A percentile compares a stretch with the other conserved stretches of the same genome.
phyloP scores from a whole-genome alignment of 2,329 filamentous ascomycete genomes.

The Hypomyces perniciosus region DNA sequence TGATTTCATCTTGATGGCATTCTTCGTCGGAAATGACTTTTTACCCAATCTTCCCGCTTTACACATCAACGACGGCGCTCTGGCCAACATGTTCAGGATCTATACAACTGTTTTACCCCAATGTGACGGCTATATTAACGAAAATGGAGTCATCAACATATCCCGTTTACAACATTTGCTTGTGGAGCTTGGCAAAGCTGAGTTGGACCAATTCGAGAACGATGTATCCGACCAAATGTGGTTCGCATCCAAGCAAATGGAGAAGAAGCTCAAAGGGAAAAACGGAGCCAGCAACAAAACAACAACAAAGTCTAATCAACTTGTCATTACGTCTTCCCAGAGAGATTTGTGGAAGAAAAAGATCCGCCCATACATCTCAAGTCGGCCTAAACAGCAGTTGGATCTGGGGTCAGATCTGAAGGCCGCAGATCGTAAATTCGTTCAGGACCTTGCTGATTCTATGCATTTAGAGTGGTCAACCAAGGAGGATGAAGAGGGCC shows the following conservation, averaged over 20 bases:
- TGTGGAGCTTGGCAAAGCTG: constrained; percentile 79
- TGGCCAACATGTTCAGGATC: constrained; percentile 94
- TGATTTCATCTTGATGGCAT: constrained; percentile 98
- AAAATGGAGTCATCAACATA: constrained; percentile 87
- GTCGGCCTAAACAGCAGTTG: constrained; percentile 57
- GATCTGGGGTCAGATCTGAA: constrained; percentile 69
- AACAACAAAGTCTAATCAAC: constrained; percentile 45
- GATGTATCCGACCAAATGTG: constrained; percentile 86
- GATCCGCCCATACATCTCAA: constrained; percentile 76
- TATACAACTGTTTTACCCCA: constrained; percentile 88
- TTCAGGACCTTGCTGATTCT: constrained; percentile 72
- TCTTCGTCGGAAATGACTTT: constrained; percentile 99
- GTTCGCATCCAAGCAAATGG: constrained; percentile 80
- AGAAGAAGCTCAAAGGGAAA: constrained; percentile 55
- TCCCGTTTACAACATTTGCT: constrained; percentile 70
- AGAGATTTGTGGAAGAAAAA: constrained; percentile 73
- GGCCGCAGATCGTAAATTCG: constrained; percentile 86
- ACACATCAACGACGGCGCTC: constrained; percentile 96
- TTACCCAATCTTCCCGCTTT: constrained; percentile 91
- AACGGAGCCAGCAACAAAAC: constrained; percentile 50
- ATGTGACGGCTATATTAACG: constrained; percentile 92
- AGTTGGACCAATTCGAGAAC: constrained; percentile 86
- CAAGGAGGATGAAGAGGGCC: constrained; percentile 49
- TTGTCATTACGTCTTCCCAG: constrained; percentile 73
- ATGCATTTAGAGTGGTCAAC: constrained; percentile 54